Percentiles rank a stretch among this genome's conserved stretches.
Conservation (phyloP, 306 rosid genomes). For the Argentina anserina region DNA sequence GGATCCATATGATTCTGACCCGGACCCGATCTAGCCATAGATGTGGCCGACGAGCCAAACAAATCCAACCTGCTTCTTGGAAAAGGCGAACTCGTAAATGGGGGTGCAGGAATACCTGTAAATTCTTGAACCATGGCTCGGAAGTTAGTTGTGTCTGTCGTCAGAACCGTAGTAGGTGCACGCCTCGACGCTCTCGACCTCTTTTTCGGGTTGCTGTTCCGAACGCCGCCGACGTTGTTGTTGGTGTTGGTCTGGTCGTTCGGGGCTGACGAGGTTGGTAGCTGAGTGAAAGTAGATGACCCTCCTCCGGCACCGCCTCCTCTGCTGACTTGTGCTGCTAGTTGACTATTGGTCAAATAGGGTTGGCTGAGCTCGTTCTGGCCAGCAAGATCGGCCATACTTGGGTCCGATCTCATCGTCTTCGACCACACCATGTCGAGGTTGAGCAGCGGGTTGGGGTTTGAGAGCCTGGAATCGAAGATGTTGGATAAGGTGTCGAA, state of each 20-base stretch:
- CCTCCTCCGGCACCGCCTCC: constrained; percentile 12
- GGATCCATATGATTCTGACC: constrained; percentile 34
- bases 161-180: constrained; percentile 89
- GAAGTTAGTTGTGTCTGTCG: constrained; percentile 88
- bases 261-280: constrained; percentile 19
- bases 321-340: constrained; percentile 31
- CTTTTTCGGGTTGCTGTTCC: constrained; percentile 69
- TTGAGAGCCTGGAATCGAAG: constrained; percentile 37
- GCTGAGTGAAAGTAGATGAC: constrained; percentile 26
- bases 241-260: constrained; percentile 20
- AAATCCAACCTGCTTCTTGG: constrained; percentile 69
- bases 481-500: constrained; percentile 54
- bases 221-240: constrained; percentile 24
- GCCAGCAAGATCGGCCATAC: constrained; percentile 36
- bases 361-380: constrained; percentile 30
- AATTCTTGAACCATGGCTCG: constrained; percentile 99
- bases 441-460: constrained; percentile 38
- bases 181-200: constrained; percentile 89
- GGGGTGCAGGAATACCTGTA: constrained; percentile 93
- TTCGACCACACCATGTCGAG: constrained; percentile 57
- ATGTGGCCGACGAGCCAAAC: constrained; percentile 39
- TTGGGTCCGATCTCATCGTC: constrained; percentile 50
- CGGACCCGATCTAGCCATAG: constrained; percentile 25
- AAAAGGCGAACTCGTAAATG: constrained; percentile 65
- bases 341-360: constrained; percentile 34